Conservation (phyloP, 2,329 filamentous ascomycete genomes). For the Cordyceps fumosorosea region DNA sequence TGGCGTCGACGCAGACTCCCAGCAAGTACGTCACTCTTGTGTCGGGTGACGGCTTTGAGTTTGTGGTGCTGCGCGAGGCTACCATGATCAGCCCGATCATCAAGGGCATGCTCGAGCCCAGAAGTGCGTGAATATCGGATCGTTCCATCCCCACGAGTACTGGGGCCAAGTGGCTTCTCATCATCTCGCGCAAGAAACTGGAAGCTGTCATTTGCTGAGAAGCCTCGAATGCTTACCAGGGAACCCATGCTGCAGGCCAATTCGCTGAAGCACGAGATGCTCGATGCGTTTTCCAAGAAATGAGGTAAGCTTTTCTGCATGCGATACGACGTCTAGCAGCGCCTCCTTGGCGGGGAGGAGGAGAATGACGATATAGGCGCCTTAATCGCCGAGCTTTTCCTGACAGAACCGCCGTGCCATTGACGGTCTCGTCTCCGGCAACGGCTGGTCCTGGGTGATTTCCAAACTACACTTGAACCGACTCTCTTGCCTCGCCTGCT, state of each 20-base stretch:
- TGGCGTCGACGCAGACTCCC: conserved; percentile 17
- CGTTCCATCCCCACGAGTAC: background rate
- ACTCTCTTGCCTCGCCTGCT: conserved; percentile 26
- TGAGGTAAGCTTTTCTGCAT: conserved; percentile 51
- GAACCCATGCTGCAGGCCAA: conserved; percentile 37
- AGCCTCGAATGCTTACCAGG: conserved; percentile 10
- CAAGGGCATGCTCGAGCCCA: conserved; percentile 66
- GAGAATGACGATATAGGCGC: conserved; percentile 29
- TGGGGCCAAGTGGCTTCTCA: conserved; percentile 19
- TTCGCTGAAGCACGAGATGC: conserved; percentile 61
- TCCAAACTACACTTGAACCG: conserved; percentile 60
- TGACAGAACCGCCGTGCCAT: conserved; percentile 37
- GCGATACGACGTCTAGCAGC: conserved; percentile 7
- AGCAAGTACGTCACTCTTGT: conserved; percentile 73
- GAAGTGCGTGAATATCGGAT: conserved; percentile 39
- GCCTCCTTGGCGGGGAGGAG: conserved; percentile 13
- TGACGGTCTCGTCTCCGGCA: conserved; percentile 15
- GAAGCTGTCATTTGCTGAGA: conserved; percentile 13
- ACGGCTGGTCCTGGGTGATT: conserved; percentile 41
- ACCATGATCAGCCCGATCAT: conserved; percentile 65
- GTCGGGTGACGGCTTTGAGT: conserved; percentile 70
- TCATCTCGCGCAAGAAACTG: no score
- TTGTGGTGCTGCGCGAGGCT: conserved; percentile 65
- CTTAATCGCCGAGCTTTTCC: conserved; percentile 33
- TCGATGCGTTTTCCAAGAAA: conserved; percentile 62